Base-by-base conservation (phyloP, 202 grass and related monocot genomes). In the Carex arenaria region DNA sequence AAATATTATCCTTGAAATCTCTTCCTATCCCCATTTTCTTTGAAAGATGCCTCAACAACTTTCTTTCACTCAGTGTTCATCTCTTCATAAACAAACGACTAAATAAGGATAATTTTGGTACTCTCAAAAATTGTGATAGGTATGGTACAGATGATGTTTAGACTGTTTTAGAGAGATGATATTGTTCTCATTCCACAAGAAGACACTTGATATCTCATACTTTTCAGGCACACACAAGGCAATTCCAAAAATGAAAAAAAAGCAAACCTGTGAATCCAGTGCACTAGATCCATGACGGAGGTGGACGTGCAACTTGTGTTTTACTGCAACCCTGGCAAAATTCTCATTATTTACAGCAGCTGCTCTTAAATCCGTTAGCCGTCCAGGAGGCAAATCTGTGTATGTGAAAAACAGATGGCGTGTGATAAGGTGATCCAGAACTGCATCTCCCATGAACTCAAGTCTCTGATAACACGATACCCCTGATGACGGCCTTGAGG, bases 311-410 rank as follows among this genome's bases (percentile, higher is more conserved):
- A 99, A 68, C 74, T 94, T 96, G 84, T 92, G 93, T 31, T 92
- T 96, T 26, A 99, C 96, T 76, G 91, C 88, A 74, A 99, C 93
- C 75, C 93, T 89, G 12, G 96, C 96, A 89, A 99, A 99, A 81
- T 99, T 99, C 79, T 99, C 96, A 60, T 99, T 99, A 85, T 99
- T 99, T 67, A 99, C 96, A 34, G 96, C 96, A 45, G 96, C 96
- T 80, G 96, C 96, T 79, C 93, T 89, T 72, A 96, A 87, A 83
- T 99, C 96, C 5, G 96, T 99, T 80, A 99, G 84, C 79, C 93
- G 88, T 1, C 96, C 96, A 88, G 93, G 96, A 82, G 96, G 96
- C 82, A 99, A 84, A 83, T 99, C 82, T 2, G 96, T 96, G 87
- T 99, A 99, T 20, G 91, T 96, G 60, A 99, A 99, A 88, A 99